Conservation (phyloP, 1,284 basidiomycete genomes). For the Stygiomarasmius scandens region DNA sequence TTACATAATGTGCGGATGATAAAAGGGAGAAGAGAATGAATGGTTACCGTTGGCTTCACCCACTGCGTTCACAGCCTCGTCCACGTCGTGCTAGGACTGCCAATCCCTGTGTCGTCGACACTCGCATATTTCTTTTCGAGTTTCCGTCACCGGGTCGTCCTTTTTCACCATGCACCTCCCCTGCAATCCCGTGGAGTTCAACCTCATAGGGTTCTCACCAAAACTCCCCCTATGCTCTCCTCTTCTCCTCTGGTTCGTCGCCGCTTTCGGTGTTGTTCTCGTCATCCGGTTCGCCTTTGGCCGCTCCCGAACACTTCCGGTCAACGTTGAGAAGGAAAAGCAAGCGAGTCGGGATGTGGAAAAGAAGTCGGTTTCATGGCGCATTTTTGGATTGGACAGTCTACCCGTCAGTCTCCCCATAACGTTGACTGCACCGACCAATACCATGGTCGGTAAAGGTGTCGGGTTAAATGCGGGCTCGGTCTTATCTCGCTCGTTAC, state of each 20-base stretch:
- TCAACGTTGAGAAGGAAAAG: slow-evolving; percentile 9
- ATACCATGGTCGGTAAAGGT: slow-evolving; percentile 24
- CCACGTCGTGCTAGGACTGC: slow-evolving; percentile 8
- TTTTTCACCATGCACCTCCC: slow-evolving; percentile 16
- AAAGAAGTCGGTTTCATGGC: slow-evolving; percentile 32
- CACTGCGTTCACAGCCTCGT: slow-evolving; percentile 5
- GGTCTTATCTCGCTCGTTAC: slow-evolving; percentile 3
- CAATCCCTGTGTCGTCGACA: slow-evolving; percentile 1
- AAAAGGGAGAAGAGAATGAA: too few relatives aligned
- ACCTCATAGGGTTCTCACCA: slow-evolving; percentile 12
- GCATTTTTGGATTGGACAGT: slow-evolving; percentile 37
- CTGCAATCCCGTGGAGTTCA: slow-evolving; percentile 15
- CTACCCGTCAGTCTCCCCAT: slow-evolving; percentile 34
- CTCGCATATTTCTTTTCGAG: slow-evolving; percentile 1
- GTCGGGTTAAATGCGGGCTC: slow-evolving; percentile 27
- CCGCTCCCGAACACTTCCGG: background rate
- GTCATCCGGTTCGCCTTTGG: slow-evolving; percentile 4
- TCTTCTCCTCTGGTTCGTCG: slow-evolving; percentile 9
- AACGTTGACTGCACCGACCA: slow-evolving; percentile 23
- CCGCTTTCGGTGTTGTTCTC: slow-evolving; percentile 1
- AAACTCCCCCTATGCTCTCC: slow-evolving; percentile 7
- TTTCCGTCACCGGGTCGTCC: background rate
- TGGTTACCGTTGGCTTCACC: background rate
- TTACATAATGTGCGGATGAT: too few relatives aligned
- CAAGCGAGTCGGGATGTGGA: slow-evolving; percentile 6